Base-by-base conservation (phyloP, 2,329 filamentous ascomycete genomes). In the Fusarium sp. region DNA sequence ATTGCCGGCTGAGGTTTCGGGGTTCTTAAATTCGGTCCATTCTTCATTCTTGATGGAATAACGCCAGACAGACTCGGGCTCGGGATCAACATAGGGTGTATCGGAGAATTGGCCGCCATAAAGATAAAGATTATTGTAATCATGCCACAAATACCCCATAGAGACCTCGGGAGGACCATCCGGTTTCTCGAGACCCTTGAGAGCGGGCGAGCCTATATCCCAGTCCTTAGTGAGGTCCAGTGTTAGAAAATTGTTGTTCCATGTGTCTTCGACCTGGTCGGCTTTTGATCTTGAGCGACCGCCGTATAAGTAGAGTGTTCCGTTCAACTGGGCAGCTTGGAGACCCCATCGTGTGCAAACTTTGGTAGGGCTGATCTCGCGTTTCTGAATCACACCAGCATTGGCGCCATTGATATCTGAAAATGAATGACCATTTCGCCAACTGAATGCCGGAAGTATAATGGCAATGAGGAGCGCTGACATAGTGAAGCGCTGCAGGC, bases 71-170 rank as follows among this genome's bases (percentile, higher is more conserved):
- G 91, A 90, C 59, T 91, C 88, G 0, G 89, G 84, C 2, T 85
- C 84, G 0, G 93, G 92, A 1, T 87, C 82, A 11, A 82, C 84
- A 12, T 84, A 82, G 0, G 92, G 90, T 10, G 85, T 87, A 73
- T 93, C 91, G 2, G 91, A 91, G 76, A 92, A 94, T 74, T 94
- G 86, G 24, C 93, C 93, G 24, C 93, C 93, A 74, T 95, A 95
- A 8, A 95, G 86, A 78, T 88, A 95, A 1, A 95, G 84, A 18
- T 89, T 90, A 61, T 90, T 85, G 77, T 90, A 90, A 51, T 93
- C 92, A 77, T 91, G 90, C 93, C 93, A 95, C 4, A 95, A 86
- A 73, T 91, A 92, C n/a, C 93, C 93, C 49, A 93, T 88, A 1
- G 92, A 89, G 18, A 95, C 89, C 8, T 90, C 87, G 3, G 93